Evolutionary conservation across 2,329 filamentous ascomycete genomes (phyloP), one percentile per base, ranked within the genome.

Genomic region (Fusarium pseudonygamai): DNA sequence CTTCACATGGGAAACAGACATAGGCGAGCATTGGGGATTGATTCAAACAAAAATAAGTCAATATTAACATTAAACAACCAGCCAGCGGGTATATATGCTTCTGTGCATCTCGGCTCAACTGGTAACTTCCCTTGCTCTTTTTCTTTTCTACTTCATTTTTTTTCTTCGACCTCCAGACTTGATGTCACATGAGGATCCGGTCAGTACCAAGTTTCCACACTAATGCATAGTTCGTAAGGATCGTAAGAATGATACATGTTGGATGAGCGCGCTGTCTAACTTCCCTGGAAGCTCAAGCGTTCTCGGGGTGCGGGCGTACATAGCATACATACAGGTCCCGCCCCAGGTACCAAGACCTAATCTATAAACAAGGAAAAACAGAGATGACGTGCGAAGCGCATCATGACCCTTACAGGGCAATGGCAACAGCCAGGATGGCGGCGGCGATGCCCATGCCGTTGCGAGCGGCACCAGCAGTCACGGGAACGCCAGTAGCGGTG

Each of bases 241-340:
- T 87, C 86, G 87, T 88, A 85, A 87, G 85, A 88, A 88, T 84
- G 80, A 81, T 82, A 87, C 78, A 75, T 78, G 69, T 78, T 69
- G 72, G 63, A 64, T 69, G 61, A 66, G 67, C 52, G 60, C 68
- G 58, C 64, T 66, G 57, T 49, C 32, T 52, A 57, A n/a, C 71
- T 74, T 74, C 55, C 73, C 64, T 58, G 63, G 65, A 71, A 75
- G 69, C 65, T 47, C 47, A 40, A 64, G 60, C 74, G 40, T 28
- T 46, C 73, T 75, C 67, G 47, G 53, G 67, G 60, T 67, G 59
- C 71, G 52, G 63, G 65, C 64, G 65, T 76, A 70, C 72, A 75
- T 77, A 75, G 61, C 32, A 72, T 61, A 69, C 63, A 77, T 78
- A 75, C 69, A 76, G 69, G 64, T 73, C 74, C 76, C 72, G 58